These are phyloP conservation scores for Monilinia fructicola DNA, from an alignment of 2,329 filamentous ascomycete species.

Conservation along the genomic window DNA sequence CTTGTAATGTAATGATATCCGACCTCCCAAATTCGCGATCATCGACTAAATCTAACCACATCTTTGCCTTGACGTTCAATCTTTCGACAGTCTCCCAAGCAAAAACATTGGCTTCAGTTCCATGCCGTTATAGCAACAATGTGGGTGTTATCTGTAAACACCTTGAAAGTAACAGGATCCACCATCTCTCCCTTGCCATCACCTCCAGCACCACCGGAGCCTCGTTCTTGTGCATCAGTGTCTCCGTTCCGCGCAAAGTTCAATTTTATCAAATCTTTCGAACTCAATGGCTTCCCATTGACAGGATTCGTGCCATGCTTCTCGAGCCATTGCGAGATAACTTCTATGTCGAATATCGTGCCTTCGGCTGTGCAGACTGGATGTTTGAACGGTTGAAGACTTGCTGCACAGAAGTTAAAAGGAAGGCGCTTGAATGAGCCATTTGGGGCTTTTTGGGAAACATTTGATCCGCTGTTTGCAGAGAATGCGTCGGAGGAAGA, in stretches of 20 bases:
- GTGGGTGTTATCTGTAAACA: constrained; percentile 97
- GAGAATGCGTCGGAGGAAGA: constrained; percentile 85
- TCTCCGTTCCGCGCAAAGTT: constrained; percentile 91
- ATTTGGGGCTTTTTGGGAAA: constrained; percentile 56
- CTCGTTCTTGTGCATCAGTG: constrained; percentile 48
- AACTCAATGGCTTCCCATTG: constrained; percentile 73
- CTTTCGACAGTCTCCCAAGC: constrained; percentile 93
- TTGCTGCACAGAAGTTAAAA: constrained; percentile 97
- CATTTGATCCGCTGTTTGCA: constrained; percentile 71
- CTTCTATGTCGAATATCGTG: constrained; percentile 91
- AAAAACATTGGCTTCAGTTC: constrained; percentile 89
- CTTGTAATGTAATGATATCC: constrained; percentile 94
- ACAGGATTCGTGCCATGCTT: constrained; percentile 93
- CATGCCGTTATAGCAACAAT: constrained; percentile 80
- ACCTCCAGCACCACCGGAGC: constrained; percentile 53
- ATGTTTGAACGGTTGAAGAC: constrained; percentile 90
- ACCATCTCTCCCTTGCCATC: constrained; percentile 75
- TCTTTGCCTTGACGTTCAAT: constrained; percentile 94
- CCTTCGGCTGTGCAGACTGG: constrained; percentile 88
- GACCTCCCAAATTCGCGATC: constrained; percentile 83
- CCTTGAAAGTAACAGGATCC: constrained; percentile 95
- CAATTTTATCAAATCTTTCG: constrained; percentile 83
- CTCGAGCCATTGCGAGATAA: constrained; percentile 91
- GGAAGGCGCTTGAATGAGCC: constrained; percentile 83
- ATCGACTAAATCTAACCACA: constrained; percentile 88